These are phyloP conservation scores for Theileria annulata DNA, from an alignment of 169 alveolate species.

Conservation along the genomic window DNA sequence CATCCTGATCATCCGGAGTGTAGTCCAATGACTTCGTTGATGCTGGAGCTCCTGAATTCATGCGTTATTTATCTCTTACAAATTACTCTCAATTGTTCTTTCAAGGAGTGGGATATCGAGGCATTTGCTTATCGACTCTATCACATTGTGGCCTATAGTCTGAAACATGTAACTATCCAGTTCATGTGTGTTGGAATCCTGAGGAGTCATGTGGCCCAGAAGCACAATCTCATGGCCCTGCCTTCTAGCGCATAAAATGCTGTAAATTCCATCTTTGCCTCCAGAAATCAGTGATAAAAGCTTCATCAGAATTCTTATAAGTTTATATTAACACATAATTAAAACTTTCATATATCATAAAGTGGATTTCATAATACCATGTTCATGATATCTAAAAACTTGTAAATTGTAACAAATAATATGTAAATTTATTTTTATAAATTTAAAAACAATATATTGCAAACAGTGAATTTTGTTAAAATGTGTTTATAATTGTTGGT, in stretches of 20 bases:
- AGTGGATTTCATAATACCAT: not conserved
- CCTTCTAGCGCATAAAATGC: slow-evolving; percentile 39
- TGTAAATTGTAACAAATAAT: not conserved
- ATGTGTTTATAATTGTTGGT: not conserved
- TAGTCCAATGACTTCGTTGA: slow-evolving; percentile 69
- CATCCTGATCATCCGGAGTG: slow-evolving; percentile 84
- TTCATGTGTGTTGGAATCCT: slow-evolving; percentile 68
- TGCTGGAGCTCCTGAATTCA: slow-evolving; percentile 29
- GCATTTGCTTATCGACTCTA: slow-evolving; percentile 92
- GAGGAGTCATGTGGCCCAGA: slow-evolving; percentile 57
- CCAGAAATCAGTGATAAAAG: slow-evolving; percentile 54
- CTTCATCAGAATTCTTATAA: slow-evolving; percentile 25
- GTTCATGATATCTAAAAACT: not conserved
- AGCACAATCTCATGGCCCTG: slow-evolving; percentile 62
- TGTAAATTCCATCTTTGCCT: slow-evolving; percentile 62
- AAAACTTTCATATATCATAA: not conserved
- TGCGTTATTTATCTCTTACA: not conserved
- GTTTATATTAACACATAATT: not conserved
- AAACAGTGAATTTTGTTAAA: not conserved
- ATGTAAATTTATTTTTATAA: not conserved
- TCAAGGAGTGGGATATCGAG: slow-evolving; percentile 87
- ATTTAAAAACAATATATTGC: not conserved
- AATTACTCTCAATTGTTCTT: slow-evolving; percentile 73
- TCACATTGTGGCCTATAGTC: slow-evolving; percentile 92
- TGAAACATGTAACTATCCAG: slow-evolving; percentile 94